Conservation (phyloP, 257 asterid genomes). For the Nicotiana benthamiana region DNA sequence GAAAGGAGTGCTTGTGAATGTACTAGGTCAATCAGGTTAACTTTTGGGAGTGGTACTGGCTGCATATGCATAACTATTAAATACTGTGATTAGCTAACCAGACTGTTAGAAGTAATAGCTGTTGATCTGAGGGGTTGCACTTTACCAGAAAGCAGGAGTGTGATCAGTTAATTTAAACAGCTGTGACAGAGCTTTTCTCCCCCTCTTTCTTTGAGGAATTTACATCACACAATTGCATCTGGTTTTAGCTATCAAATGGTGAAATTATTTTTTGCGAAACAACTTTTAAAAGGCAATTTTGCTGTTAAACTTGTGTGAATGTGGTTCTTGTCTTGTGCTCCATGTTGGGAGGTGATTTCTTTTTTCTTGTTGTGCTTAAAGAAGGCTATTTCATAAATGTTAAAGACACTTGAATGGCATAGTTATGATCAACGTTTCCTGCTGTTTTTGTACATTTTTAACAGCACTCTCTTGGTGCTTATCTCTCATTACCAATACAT, state of each 20-base stretch:
- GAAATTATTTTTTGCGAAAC: neutral
- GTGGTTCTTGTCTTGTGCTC: neutral
- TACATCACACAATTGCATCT: neutral
- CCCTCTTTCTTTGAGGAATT: neutral
- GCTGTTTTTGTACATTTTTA: neutral
- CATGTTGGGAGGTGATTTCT: neutral
- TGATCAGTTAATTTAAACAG: neutral
- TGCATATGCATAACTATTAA: neutral
- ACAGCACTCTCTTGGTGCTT: constrained; percentile 1
- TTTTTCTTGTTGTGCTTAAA: neutral
- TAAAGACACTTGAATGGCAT: neutral
- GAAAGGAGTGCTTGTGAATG: neutral
- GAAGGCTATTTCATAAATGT: neutral
- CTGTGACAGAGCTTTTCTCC: neutral
- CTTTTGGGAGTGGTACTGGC: neutral
- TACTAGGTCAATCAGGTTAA: neutral
- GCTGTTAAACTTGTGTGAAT: neutral
- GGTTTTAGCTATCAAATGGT: neutral
- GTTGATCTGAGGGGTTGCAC: neutral
- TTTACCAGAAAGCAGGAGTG: neutral
- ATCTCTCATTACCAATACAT: neutral
- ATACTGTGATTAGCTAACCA: neutral
- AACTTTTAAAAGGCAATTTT: neutral
- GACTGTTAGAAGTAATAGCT: neutral
- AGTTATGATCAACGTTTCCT: neutral